These are phyloP conservation scores for Artemisia argyi DNA, from an alignment of 129 eudicot species.

Conservation along the genomic window DNA sequence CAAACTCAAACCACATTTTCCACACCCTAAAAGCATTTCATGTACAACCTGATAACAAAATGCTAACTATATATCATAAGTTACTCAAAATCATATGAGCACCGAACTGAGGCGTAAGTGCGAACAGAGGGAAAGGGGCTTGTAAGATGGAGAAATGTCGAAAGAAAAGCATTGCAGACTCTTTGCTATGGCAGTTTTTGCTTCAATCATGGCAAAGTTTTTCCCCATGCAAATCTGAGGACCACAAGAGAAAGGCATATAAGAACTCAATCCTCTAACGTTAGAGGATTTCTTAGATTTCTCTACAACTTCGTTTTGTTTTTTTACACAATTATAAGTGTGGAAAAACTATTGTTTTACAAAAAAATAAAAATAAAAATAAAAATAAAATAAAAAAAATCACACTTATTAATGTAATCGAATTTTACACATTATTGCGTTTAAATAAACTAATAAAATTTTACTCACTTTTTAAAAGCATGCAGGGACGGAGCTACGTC, in stretches of 20 bases:
- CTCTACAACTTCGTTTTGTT: slow-evolving; percentile 28
- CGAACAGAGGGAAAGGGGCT: slow-evolving; percentile 28
- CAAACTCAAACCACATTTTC: no score
- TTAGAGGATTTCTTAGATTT: slow-evolving; percentile 28
- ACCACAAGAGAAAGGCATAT: slow-evolving; percentile 45
- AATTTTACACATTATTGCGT: no score
- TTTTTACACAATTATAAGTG: no score
- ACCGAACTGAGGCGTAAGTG: slow-evolving; percentile 41
- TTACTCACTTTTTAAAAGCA: no score
- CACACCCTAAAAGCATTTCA: no score
- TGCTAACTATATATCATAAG: not conserved
- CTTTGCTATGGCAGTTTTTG: slow-evolving; percentile 36
- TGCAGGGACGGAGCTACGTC: no score
- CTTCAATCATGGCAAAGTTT: slow-evolving; percentile 46
- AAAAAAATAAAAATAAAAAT: no score
- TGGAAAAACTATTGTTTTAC: no score
- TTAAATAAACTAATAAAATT: no score
- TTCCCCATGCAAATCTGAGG: slow-evolving; percentile 46
- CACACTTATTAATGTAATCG: no score
- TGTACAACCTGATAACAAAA: no score
- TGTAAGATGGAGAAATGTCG: slow-evolving; percentile 40
- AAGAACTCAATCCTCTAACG: slow-evolving; percentile 21
- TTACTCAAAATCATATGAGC: slow-evolving; percentile 28
- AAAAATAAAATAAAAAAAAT: no score
- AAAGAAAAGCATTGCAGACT: slow-evolving; percentile 36